These are phyloP conservation scores for Dryas integrifolia DNA, from an alignment of 331 rosid genomes.

Conservation along the genomic window DNA sequence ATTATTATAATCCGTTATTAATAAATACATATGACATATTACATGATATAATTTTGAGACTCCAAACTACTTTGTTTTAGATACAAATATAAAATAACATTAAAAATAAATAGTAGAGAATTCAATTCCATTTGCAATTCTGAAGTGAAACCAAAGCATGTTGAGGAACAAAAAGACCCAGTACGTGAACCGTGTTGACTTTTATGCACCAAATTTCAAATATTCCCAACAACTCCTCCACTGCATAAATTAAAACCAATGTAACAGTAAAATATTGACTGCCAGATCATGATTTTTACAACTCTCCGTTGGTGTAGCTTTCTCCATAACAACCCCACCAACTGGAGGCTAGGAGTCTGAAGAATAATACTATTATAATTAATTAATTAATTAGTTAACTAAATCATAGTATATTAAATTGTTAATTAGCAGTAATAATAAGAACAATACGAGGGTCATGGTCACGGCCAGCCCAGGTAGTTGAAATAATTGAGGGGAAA, in stretches of 20 bases:
- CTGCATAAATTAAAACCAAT: not conserved
- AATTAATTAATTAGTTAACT: no score
- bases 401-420: not conserved
- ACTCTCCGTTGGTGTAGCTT: constrained; percentile 55
- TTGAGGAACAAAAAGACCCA: not conserved
- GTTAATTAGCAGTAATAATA: constrained; percentile 5
- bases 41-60: no score
- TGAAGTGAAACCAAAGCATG: not conserved
- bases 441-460: constrained; percentile 25
- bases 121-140: not conserved
- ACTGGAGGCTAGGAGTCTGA: constrained; percentile 12
- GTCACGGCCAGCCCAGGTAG: constrained; percentile 41
- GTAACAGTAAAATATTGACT: constrained; percentile 10
- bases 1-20: no score
- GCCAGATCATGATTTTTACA: constrained; percentile 32
- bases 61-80: no score
- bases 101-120: no score
- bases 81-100: no score
- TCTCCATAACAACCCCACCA: constrained; percentile 36
- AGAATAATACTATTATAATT: not conserved
- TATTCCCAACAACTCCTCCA: not conserved
- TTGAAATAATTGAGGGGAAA: constrained; percentile 45
- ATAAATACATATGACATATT: no score
- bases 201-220: not conserved
- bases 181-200: not conserved